Base-by-base conservation (phyloP, 75 land plant genomes). In the Chamaecyparis obtusa region DNA sequence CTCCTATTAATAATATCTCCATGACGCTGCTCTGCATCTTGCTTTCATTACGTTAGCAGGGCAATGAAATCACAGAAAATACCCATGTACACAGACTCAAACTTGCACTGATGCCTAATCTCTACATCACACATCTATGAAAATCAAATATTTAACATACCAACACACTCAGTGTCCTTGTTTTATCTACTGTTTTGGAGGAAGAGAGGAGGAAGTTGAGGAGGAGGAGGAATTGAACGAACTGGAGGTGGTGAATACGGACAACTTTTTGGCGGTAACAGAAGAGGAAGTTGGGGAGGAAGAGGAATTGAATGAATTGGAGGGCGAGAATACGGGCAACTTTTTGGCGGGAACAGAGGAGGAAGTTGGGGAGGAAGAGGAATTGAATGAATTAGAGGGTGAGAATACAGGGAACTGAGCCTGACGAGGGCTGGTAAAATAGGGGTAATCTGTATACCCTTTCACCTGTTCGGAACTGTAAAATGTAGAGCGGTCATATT, bases 371-470 rank as follows among this genome's bases (percentile, higher is more conserved):
- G 83, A 17, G 32, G 83, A 46, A 46, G 83, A 27, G 9, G 83
- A 81, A 81, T 81, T 81, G 46, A 81, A 81, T 14, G 83, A 81
- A 13, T 81, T 81, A 17, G 83, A 44, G 27, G 83, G 83, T 0
- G 83, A 44, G 49, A 81, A 81, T 4, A 81, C 83, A 10, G 83
- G 83, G 83, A 81, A 81, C 9, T 46, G 33, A 10, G 83, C 83
- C 15, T 81, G 83, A 11, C 83, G 46, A 10, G 83, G 83, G 32
- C 83, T 81, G 21, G 51, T 81, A 1, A 93, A 84, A 39, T 84
- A 93, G 11, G 94, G 96, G 64, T 96, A 96, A 86, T 96, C 97
- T 3, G 96, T 93, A 86, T 94, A 96, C 0, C 97, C 97, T 10
- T 90, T 89, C 54, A 92, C 92, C 57, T 91, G 97, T 77, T 94